Conservation (phyloP, 1,284 basidiomycete genomes). For the Heimioporus retisporus region DNA sequence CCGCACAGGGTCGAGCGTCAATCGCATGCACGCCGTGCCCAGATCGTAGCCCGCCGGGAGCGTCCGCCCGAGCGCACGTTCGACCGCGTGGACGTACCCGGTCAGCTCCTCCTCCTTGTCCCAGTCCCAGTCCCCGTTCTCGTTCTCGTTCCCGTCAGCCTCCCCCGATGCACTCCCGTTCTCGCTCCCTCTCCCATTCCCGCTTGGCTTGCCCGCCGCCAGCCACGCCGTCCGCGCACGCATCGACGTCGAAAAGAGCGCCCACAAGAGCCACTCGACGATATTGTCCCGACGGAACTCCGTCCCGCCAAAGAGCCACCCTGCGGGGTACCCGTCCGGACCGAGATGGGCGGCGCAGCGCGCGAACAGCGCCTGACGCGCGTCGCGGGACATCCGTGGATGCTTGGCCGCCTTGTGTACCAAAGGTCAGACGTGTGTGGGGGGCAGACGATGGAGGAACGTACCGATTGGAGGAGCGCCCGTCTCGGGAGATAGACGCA, state of each 20-base stretch:
- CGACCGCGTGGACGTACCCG: conserved; percentile 53
- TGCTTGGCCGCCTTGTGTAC: conserved; percentile 51
- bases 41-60: conserved; percentile 51
- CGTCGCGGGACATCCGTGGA: conserved; percentile 49
- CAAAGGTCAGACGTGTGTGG: too few relatives aligned
- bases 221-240: conserved; percentile 20
- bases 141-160: too few relatives aligned
- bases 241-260: conserved; percentile 57
- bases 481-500: conserved; percentile 61
- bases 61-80: conserved; percentile 49
- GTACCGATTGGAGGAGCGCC: conserved; percentile 58
- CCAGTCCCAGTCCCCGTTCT: not conserved
- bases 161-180: too few relatives aligned
- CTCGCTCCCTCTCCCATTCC: too few relatives aligned
- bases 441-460: conserved; percentile 13
- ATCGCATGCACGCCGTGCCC: conserved; percentile 56
- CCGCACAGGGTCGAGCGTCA: conserved; percentile 65
- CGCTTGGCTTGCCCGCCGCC: too few relatives aligned
- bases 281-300: conserved; percentile 59
- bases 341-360: conserved; percentile 51
- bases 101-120: conserved; percentile 62
- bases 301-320: conserved; percentile 62
- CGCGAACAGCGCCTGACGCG: conserved; percentile 61
- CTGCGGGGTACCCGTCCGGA: conserved; percentile 50
- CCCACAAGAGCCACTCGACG: conserved; percentile 74